A percentile compares a stretch with the other conserved stretches of the same genome.
Conservation (phyloP, 495 filamentous ascomycete genomes). For the Lasiosphaeria miniovina region DNA sequence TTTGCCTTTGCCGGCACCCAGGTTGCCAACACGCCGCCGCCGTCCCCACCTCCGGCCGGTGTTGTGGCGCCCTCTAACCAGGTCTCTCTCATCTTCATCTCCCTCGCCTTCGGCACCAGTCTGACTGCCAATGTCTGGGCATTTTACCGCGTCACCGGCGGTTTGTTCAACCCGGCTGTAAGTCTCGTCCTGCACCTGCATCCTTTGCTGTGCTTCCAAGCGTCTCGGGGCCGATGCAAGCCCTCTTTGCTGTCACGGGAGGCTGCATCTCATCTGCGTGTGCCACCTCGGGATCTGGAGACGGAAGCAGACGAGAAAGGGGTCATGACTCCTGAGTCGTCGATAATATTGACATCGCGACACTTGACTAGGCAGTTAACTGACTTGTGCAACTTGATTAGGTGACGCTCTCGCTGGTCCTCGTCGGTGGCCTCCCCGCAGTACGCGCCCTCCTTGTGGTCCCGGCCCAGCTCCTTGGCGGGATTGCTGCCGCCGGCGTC, state of each 20-base stretch:
- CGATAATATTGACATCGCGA: neutral
- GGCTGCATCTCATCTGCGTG: no score
- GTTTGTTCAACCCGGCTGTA: slow-evolving; percentile 76
- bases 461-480: slow-evolving; percentile 54
- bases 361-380: neutral
- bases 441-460: slow-evolving; percentile 51
- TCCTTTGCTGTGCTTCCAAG: neutral
- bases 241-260: no score
- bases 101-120: slow-evolving; percentile 69
- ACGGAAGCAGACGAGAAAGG: neutral
- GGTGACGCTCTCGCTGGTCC: slow-evolving; percentile 54
- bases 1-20: slow-evolving; percentile 79
- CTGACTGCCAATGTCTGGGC: slow-evolving; percentile 81
- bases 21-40: slow-evolving; percentile 55
- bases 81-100: slow-evolving; percentile 61
- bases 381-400: neutral
- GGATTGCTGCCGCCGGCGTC: slow-evolving; percentile 57
- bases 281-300: neutral
- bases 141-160: slow-evolving; percentile 78
- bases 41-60: slow-evolving; percentile 24
- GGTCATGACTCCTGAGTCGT: neutral
- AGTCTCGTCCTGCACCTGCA: slow-evolving; percentile 28
- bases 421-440: slow-evolving; percentile 53
- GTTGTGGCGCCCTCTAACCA: slow-evolving; percentile 31
- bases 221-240: no score